A percentile compares a stretch with the other conserved stretches of the same genome.
Evolutionary conservation across 805 yeast species (phyloP).

Genomic region (Metschnikowia aberdeeniae): DNA sequence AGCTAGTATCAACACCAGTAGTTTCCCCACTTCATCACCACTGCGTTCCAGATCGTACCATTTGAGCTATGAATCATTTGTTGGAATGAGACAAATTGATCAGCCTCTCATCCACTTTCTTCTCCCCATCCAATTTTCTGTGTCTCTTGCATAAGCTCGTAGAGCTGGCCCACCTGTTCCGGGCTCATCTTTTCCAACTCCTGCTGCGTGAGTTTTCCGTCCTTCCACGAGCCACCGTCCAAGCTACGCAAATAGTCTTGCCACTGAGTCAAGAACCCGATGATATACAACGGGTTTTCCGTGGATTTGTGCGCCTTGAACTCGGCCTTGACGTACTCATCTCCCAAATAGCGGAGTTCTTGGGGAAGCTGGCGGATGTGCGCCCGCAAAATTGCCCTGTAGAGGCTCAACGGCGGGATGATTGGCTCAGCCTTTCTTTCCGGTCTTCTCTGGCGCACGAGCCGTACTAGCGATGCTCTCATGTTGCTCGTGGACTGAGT

Average conservation of each 20-base stretch:
- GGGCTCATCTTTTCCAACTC: slow-evolving; percentile 82
- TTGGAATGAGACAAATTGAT: too few relatives aligned
- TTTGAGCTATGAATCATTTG: too few relatives aligned
- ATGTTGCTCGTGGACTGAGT: slow-evolving; percentile 15
- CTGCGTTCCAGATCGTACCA: too few relatives aligned
- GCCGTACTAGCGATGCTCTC: slow-evolving; percentile 35
- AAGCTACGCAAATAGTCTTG: slow-evolving; percentile 71
- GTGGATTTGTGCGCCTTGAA: slow-evolving; percentile 76
- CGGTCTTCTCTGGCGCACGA: slow-evolving; percentile 40
- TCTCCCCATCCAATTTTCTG: slow-evolving; percentile 26
- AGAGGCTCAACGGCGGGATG: slow-evolving; percentile 77
- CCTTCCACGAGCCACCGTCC: slow-evolving; percentile 43
- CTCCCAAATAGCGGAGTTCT: slow-evolving; percentile 77
- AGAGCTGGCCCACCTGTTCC: slow-evolving; percentile 79
- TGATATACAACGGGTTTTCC: slow-evolving; percentile 89
- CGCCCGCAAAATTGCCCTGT: slow-evolving; percentile 77
- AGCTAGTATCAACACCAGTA: too few relatives aligned
- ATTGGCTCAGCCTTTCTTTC: slow-evolving; percentile 43
- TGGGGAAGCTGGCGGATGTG: slow-evolving; percentile 61
- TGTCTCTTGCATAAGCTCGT: slow-evolving; percentile 77
- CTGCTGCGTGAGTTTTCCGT: slow-evolving; percentile 49
- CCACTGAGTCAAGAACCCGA: slow-evolving; percentile 93
- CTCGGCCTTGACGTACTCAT: slow-evolving; percentile 83
- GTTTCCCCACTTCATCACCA: too few relatives aligned
- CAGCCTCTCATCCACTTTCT: too few relatives aligned